phyloP scores from a whole-genome alignment of 202 grass and related monocot species.

The Zoysia matrella region DNA sequence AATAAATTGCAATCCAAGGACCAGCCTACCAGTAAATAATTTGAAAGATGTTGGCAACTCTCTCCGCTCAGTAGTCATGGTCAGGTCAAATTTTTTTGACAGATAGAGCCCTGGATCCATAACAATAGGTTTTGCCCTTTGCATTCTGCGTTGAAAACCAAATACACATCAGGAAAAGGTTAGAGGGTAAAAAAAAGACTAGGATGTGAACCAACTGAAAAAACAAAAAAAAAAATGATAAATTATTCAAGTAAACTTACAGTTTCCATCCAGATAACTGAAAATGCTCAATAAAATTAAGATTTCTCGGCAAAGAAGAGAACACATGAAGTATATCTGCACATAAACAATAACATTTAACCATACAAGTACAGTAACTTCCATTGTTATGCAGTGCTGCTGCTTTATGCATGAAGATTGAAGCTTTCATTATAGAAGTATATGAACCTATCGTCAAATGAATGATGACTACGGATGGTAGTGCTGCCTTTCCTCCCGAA shows the following conservation, averaged over 20 bases:
- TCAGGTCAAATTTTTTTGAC: conserved; percentile 90
- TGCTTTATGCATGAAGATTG: no score
- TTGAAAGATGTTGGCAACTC: conserved; percentile 93
- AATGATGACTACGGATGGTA: neutral
- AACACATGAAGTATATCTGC: conserved; percentile 99
- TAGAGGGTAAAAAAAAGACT: neutral
- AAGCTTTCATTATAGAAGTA: neutral
- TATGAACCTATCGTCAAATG: neutral
- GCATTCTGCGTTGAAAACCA: conserved; percentile 50
- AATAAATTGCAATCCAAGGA: conserved; percentile 38
- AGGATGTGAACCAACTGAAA: conserved; percentile 30
- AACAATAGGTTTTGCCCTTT: conserved; percentile 83
- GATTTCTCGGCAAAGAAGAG: conserved; percentile 86
- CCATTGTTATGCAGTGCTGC: conserved; percentile 1
- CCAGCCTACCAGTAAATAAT: conserved; percentile 78
- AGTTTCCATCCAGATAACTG: conserved; percentile 91
- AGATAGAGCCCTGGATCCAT: conserved; percentile 92
- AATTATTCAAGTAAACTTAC: conserved; percentile 51
- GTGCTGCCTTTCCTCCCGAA: neutral
- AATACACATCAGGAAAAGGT: conserved; percentile 5
- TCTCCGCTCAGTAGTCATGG: conserved; percentile 67
- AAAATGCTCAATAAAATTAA: conserved; percentile 98
- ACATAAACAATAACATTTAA: conserved; percentile 42
- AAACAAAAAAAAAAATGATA: neutral
- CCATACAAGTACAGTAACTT: conserved; percentile 10